Evolutionary conservation across 441 rosid genomes (phyloP).

Genomic region (Pelargonium myrrhifolium): DNA sequence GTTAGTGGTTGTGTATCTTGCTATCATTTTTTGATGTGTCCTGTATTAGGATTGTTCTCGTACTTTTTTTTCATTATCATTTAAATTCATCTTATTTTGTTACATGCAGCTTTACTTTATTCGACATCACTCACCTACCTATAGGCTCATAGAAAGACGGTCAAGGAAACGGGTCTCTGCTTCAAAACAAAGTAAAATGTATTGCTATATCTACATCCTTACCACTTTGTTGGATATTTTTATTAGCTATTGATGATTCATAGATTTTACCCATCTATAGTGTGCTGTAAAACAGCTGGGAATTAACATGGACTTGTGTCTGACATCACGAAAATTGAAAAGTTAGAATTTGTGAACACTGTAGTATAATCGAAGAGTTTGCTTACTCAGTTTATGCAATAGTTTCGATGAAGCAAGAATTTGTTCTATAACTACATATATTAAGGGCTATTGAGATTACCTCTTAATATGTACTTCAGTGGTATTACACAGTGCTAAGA

Average conservation of each 20-base stretch:
- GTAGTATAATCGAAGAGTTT: background rate
- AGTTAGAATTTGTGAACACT: background rate
- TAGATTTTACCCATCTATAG: background rate
- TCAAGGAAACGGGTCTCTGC: slow-evolving; percentile 26
- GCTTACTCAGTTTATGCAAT: background rate
- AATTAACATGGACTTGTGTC: background rate
- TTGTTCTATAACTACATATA: background rate
- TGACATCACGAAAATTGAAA: background rate
- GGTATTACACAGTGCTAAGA: too few relatives aligned
- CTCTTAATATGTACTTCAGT: too few relatives aligned
- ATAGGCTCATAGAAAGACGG: slow-evolving; percentile 30
- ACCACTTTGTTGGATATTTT: slow-evolving; percentile 3
- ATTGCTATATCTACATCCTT: slow-evolving; percentile 16
- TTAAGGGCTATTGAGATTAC: background rate
- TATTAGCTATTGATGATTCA: background rate
- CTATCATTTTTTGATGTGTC: background rate
- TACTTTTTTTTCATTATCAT: background rate
- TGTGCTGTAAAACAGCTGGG: background rate
- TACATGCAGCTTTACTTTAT: slow-evolving; percentile 55
- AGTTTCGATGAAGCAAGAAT: background rate
- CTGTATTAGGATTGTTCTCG: background rate
- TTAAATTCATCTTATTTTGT: slow-evolving; percentile 7
- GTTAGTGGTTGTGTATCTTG: background rate
- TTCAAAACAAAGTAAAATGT: slow-evolving; percentile 34
- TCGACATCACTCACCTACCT: slow-evolving; percentile 49